Base-by-base conservation (phyloP, 768 basidiomycete species). In the Rhodotorula kratochvilovae region DNA sequence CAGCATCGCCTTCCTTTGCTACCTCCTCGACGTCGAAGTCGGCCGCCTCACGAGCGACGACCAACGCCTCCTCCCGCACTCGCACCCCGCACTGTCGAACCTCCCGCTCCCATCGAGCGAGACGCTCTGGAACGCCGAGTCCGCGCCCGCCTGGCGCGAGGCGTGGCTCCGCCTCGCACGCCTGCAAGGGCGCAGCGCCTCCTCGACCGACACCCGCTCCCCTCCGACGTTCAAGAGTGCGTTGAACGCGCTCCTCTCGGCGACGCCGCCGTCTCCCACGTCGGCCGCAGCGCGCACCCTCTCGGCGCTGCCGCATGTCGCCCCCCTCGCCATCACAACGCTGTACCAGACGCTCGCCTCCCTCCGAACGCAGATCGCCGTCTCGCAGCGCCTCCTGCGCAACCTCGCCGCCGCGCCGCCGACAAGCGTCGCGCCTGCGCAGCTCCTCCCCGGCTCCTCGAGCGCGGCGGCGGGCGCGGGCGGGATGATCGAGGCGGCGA, bases 1-100 rank as follows among this genome's bases (percentile, higher is more conserved):
- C 46, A 63, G 61, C 1, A 53, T 63, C 39, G 62, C 51, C 3
- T 63, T 54, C 62, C 62, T 63, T 19, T 53, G 50, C 62, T 63
- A 63, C 39, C 50, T 63, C 13, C 25, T 54, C 51, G 62, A 63
- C 53, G 19, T 63, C 0, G 51, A 63, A 19, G 53, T 39, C 6
- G 50, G 46, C 31, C 31, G 39, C 3, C 29, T 15, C 16, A 25
- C 53, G 10, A 51, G 62, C n/a, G 50, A 51, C 33, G 19, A n/a
- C 6, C 7, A 39, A 1, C 51, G 62, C 8, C 62, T 63, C 8
- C 50, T 63, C 17, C 17, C 51, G 27, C 62, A 63, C 51, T 53
- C 50, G 11, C 62, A 63, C 51, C 29, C 62, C 3, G 25, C n/a
- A 5, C n/a, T 63, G 19, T n/a, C 62, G 13, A 10, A 31, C 10